Percentiles rank a stretch among this genome's conserved stretches.
Evolutionary conservation across 768 basidiomycete genomes (phyloP).

Genomic region (Fomitopsis serialis): DNA sequence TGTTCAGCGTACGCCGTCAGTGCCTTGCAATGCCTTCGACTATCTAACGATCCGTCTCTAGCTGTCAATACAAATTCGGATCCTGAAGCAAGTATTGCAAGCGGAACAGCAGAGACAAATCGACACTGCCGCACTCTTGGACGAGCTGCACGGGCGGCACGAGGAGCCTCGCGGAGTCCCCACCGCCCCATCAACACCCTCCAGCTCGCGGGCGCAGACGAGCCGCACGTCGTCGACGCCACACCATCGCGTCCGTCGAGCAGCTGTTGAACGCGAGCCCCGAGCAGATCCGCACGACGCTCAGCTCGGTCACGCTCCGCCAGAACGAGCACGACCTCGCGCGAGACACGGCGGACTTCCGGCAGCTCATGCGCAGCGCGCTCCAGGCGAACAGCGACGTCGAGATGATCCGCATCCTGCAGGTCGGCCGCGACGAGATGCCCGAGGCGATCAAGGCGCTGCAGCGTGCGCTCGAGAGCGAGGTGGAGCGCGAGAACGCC

Average conservation of each 20-base stretch:
- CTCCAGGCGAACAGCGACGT: slow-evolving; percentile 54
- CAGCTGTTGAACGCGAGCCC: not conserved
- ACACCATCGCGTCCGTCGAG: not conserved
- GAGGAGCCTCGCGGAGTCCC: slow-evolving; percentile 1
- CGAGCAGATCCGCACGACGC: slow-evolving; percentile 8
- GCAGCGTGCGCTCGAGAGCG: slow-evolving; percentile 57
- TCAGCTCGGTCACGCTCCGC: slow-evolving; percentile 22
- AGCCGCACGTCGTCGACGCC: not conserved
- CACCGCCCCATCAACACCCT: slow-evolving; percentile 3
- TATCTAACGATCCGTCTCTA: not conserved
- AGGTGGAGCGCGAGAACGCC: slow-evolving; percentile 24
- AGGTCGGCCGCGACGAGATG: slow-evolving; percentile 63
- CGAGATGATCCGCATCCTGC: slow-evolving; percentile 57
- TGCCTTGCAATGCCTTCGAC: not conserved
- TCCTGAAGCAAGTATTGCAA: slow-evolving; percentile 40
- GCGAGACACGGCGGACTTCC: slow-evolving; percentile 49
- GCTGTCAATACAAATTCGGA: slow-evolving; percentile 5
- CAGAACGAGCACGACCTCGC: slow-evolving; percentile 46
- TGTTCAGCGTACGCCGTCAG: slow-evolving; percentile 48
- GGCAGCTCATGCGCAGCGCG: slow-evolving; percentile 53
- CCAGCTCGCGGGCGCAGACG: slow-evolving; percentile 10
- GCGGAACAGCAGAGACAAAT: slow-evolving; percentile 30
- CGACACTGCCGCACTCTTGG: slow-evolving; percentile 33
- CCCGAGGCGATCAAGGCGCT: slow-evolving; percentile 79
- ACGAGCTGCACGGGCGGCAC: slow-evolving; percentile 20